phyloP scores from a whole-genome alignment of 2,329 filamentous ascomycete species.

The Trichoderma oligosporum region DNA sequence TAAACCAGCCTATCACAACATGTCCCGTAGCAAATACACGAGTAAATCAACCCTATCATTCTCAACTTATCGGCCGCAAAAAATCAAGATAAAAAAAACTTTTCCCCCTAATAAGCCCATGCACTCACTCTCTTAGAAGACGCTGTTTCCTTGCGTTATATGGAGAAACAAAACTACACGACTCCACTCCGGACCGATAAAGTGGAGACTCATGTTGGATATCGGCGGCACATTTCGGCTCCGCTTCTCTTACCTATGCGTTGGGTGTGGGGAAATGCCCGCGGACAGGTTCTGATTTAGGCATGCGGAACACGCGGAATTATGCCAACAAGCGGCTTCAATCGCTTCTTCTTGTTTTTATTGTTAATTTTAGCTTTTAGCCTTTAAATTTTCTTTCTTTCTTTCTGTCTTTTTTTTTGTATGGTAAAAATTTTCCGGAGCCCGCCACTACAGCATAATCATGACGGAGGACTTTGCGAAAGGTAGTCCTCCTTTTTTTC shows the following conservation, averaged over 20 bases:
- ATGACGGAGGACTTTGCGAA: no score
- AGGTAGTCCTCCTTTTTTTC: no score
- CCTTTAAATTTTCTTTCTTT: neutral
- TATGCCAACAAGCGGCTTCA: slow-evolving; percentile 19
- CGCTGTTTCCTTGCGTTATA: neutral
- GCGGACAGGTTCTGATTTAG: neutral
- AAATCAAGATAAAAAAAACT: no score
- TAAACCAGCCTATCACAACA: neutral
- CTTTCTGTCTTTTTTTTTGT: neutral
- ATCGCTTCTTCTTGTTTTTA: slow-evolving; percentile 4
- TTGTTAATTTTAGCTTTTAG: neutral
- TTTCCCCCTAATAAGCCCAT: neutral
- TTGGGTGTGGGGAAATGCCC: no score
- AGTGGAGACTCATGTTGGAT: slow-evolving; percentile 14
- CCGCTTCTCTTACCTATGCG: neutral
- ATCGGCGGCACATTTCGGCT: slow-evolving; percentile 18
- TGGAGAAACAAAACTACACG: slow-evolving; percentile 5
- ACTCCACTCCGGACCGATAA: slow-evolving; percentile 14
- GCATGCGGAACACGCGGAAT: slow-evolving; percentile 19
- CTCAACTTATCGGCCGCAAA: no score
- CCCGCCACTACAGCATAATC: no score
- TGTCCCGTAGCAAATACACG: neutral
- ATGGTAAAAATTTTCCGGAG: no score
- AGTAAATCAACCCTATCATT: no score
- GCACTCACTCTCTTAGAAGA: neutral